Percentiles rank a stretch among this genome's conserved stretches.
These are phyloP conservation scores for Nymphaea colorata DNA, from an alignment of 164 flowering plant species.

Conservation along the genomic window DNA sequence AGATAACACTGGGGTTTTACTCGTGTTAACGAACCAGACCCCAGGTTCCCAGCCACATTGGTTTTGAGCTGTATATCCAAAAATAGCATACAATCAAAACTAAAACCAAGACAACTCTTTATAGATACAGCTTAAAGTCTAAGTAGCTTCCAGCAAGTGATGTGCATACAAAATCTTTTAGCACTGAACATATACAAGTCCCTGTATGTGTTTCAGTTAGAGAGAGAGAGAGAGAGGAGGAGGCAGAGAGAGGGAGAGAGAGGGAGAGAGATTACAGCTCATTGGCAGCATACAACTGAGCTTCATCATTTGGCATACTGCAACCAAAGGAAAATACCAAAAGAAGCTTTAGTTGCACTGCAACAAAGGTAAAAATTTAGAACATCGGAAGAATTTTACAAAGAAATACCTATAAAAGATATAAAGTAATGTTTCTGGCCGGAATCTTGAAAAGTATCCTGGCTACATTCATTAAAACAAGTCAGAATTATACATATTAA, in stretches of 20 bases:
- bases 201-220: too few species aligned
- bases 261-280: slow-evolving; percentile 56
- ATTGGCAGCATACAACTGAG: slow-evolving; percentile 83
- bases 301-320: slow-evolving; percentile 99
- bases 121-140: too few species aligned
- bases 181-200: too few species aligned
- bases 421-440: slow-evolving; percentile 60
- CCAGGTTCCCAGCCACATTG: too few species aligned
- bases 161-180: too few species aligned
- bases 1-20: too few species aligned
- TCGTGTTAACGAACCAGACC: too few species aligned
- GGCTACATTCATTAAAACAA: slow-evolving; percentile 29
- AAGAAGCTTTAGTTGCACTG: neutral
- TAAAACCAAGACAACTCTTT: too few species aligned
- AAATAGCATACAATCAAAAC: too few species aligned
- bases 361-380: neutral
- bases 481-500: neutral
- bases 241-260: slow-evolving; percentile 4
- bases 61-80: too few species aligned
- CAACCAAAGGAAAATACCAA: slow-evolving; percentile 6
- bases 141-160: too few species aligned
- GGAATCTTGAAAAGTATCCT: slow-evolving; percentile 66
- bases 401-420: slow-evolving; percentile 72
- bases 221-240: neutral
- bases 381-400: neutral